Percentiles rank a stretch among this genome's conserved stretches.
Evolutionary conservation across 441 rosid genomes (phyloP).

Genomic region (Brassica hybrid): DNA sequence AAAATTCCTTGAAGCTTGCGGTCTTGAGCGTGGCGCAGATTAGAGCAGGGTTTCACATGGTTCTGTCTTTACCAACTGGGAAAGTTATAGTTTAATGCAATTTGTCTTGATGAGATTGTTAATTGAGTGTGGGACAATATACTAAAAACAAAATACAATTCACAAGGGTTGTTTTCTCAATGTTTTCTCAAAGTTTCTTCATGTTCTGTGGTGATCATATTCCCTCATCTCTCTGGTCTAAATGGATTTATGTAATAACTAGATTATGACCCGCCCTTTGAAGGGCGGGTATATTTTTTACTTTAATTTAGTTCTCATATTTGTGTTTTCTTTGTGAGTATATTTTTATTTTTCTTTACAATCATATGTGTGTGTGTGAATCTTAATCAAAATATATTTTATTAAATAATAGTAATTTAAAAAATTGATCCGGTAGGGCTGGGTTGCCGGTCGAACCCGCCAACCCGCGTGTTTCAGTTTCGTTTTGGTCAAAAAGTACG

Average conservation of each 20-base stretch:
- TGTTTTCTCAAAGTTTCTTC: constrained; percentile 4
- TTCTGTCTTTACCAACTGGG: background rate
- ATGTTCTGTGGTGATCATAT: constrained; percentile 32
- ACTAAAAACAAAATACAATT: background rate
- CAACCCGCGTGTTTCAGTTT: too few species aligned
- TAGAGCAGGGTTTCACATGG: constrained; percentile 31
- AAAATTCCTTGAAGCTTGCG: constrained; percentile 10
- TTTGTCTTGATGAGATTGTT: constrained; percentile 5
- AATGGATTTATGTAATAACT: background rate
- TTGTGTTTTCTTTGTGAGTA: too few species aligned
- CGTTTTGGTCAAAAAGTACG: too few species aligned
- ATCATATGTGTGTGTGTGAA: too few species aligned
- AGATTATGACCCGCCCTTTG: too few species aligned
- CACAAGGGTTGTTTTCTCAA: constrained; percentile 25
- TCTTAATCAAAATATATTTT: too few species aligned
- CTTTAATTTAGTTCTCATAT: too few species aligned
- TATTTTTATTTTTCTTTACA: too few species aligned
- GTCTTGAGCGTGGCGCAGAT: constrained; percentile 32
- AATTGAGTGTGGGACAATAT: constrained; percentile 17
- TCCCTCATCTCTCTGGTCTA: constrained; percentile 7
- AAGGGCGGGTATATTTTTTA: too few species aligned
- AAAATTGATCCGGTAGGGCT: too few species aligned
- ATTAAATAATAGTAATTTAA: too few species aligned
- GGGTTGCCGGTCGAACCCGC: too few species aligned
- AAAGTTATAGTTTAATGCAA: background rate